phyloP scores from a whole-genome alignment of 148 eudicot species.

The Pouteria glomerata region DNA sequence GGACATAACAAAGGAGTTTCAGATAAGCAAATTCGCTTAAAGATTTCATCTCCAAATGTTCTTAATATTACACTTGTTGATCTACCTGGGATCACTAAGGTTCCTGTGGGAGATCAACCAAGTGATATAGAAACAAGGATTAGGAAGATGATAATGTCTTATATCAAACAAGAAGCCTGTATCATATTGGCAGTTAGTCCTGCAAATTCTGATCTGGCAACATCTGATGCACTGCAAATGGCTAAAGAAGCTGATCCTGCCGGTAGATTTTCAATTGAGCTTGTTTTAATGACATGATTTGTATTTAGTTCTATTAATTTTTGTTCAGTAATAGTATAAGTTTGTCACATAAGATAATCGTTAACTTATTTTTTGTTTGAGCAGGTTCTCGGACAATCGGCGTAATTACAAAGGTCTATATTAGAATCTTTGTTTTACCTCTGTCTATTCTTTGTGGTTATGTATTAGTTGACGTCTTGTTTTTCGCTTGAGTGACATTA shows the following conservation, averaged over 20 bases:
- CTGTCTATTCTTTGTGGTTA: neutral
- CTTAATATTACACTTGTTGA: slow-evolving; percentile 66
- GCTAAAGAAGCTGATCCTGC: slow-evolving; percentile 48
- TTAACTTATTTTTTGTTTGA: slow-evolving; percentile 2
- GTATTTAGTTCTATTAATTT: neutral
- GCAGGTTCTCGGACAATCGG: slow-evolving; percentile 55
- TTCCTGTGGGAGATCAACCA: slow-evolving; percentile 78
- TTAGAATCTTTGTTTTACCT: neutral
- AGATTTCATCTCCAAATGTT: slow-evolving; percentile 58
- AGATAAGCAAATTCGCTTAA: slow-evolving; percentile 52
- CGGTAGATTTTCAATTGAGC: slow-evolving; percentile 23
- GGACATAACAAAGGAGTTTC: slow-evolving; percentile 64
- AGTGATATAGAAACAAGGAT: slow-evolving; percentile 58
- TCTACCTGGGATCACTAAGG: slow-evolving; percentile 77
- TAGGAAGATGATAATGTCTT: slow-evolving; percentile 60
- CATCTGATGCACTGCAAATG: slow-evolving; percentile 57
- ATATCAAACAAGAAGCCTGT: slow-evolving; percentile 44
- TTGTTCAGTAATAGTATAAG: neutral
- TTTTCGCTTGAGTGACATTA: neutral
- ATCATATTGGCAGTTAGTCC: slow-evolving; percentile 48
- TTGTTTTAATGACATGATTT: neutral
- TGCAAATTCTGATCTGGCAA: slow-evolving; percentile 55
- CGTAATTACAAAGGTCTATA: slow-evolving; percentile 45
- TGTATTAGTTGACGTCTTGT: neutral
- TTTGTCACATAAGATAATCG: neutral